A percentile compares a stretch with the other conserved stretches of the same genome.
These are phyloP conservation scores for Oxyria digyna DNA, from an alignment of 148 eudicot species.

Conservation along the genomic window DNA sequence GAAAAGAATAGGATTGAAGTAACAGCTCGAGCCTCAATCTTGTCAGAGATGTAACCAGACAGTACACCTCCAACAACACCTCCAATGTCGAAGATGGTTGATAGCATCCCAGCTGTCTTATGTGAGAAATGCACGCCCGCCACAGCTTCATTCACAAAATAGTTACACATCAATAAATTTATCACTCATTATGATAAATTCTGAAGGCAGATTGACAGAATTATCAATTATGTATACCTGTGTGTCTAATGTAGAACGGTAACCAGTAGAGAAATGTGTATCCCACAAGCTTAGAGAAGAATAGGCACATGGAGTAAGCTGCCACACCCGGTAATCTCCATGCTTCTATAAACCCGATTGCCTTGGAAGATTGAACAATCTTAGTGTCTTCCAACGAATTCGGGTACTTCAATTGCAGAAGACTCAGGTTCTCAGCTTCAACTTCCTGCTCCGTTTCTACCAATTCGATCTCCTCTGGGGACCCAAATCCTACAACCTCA, in stretches of 20 bases:
- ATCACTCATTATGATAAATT: neutral
- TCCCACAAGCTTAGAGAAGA: constrained; percentile 96
- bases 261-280: constrained; percentile 95
- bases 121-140: constrained; percentile 83
- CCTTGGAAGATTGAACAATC: constrained; percentile 17
- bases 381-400: constrained; percentile 12
- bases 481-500: constrained; percentile 36
- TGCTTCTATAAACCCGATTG: constrained; percentile 81
- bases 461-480: constrained; percentile 37
- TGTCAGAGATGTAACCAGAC: constrained; percentile 68
- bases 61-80: constrained; percentile 79
- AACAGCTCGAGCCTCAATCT: constrained; percentile 68
- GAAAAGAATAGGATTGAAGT: constrained; percentile 52
- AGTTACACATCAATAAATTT: neutral
- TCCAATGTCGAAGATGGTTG: constrained; percentile 80
- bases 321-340: constrained; percentile 93
- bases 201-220: neutral
- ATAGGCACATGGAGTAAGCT: constrained; percentile 69
- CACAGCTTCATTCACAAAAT: constrained; percentile 45
- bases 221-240: constrained; percentile 36
- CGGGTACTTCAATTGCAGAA: constrained; percentile 20
- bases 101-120: constrained; percentile 76
- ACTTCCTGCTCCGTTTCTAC: constrained; percentile 30
- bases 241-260: constrained; percentile 86
- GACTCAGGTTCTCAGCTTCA: constrained; percentile 28